Evolutionary conservation across 2,329 filamentous ascomycete genomes (phyloP), one percentile per base, ranked within the genome.

Genomic region (Fusarium nanum): DNA sequence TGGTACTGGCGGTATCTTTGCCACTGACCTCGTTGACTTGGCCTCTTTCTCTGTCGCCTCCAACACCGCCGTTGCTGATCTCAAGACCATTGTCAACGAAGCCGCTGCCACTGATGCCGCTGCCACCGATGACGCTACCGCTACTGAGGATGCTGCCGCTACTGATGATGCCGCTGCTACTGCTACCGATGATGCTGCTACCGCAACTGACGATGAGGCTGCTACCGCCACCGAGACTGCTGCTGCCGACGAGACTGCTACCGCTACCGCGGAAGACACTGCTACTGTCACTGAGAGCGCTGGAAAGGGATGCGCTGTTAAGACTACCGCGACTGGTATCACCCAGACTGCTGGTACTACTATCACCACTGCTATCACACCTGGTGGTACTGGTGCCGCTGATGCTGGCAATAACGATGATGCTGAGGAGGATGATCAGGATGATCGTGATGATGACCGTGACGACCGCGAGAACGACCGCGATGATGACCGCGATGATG

Each of bases 1-100:
- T 7, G 61, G 61, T 6, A 64, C 61, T 6, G 60, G 61, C 2
- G 61, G 61, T 1, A 64, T 64, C 18, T 57, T 49, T 1, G 61
- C 60, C 1, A 64, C 61, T 0, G 61, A 64, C 3, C 5, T 64
- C 0, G 61, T 64, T 3, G 14, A 64, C 0, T 5, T 64, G 1
- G 61, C 50, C 0, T 34, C 22, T 1, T 64, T 64, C 20, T 49
- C 44, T 1, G 45, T 64, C 1, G 61, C 61, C 6, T 22, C 49
- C 7, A 61, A 37, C 7, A 64, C 59, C 0, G 50, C 30, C 2
- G 59, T 58, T 9, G 61, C 60, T 8, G 50, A 64, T 34, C 60
- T 64, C 13, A 60, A 60, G 2, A 64, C 61, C 0, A 64, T 64
- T 22, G 45, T 64, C 7, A 44, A 57, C 1, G 60, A 48, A 1